Evolutionary conservation across 805 yeast species (phyloP).

Genomic region (Lipomyces starkeyi): DNA sequence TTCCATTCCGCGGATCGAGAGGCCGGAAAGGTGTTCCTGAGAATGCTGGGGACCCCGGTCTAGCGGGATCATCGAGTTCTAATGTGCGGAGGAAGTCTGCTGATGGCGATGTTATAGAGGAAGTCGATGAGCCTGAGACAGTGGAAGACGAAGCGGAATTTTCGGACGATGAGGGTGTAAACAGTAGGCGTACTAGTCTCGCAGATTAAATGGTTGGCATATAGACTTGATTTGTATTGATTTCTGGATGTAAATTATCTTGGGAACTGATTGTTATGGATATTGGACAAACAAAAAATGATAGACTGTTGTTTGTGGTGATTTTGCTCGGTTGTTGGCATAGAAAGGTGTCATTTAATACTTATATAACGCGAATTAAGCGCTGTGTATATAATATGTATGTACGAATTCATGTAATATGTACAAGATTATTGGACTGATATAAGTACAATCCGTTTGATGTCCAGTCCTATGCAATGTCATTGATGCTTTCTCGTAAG

Average conservation of each 20-base stretch:
- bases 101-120: conserved; percentile 23
- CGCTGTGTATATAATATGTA: neutral
- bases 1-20: neutral
- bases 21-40: conserved; percentile 1
- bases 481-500: too few species aligned
- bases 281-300: neutral
- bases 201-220: neutral
- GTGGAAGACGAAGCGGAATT: conserved; percentile 33
- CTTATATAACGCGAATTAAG: neutral
- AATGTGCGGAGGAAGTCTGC: conserved; percentile 9
- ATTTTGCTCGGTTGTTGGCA: neutral
- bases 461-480: too few species aligned
- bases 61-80: neutral
- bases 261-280: neutral
- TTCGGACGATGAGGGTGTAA: conserved; percentile 31
- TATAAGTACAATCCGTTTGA: neutral
- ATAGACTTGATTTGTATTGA: neutral
- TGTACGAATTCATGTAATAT: neutral
- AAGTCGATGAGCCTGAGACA: conserved; percentile 27
- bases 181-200: neutral
- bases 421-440: neutral
- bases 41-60: neutral
- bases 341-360: neutral
- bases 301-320: neutral
- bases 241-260: neutral